Conservation (phyloP, 495 filamentous ascomycete species). For the Penicillium riverlandense region DNA sequence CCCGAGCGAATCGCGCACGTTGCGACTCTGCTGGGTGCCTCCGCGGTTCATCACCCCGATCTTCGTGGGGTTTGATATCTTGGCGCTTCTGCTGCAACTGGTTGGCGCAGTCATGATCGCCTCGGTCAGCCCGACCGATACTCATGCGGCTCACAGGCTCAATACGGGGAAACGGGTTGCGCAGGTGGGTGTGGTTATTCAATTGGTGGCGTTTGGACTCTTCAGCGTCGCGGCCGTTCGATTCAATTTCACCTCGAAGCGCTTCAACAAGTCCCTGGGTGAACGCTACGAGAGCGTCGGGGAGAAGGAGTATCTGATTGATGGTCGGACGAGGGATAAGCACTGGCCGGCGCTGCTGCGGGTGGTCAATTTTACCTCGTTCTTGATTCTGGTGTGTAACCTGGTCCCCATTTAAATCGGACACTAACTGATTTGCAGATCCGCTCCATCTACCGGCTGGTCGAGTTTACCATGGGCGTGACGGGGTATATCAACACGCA, state of each 20-base stretch:
- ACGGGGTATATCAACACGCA: constrained; percentile 43
- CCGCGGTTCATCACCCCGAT: constrained; percentile 30
- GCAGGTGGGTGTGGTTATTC: constrained; percentile 30
- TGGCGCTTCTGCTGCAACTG: constrained; percentile 22
- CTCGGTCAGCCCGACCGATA: constrained; percentile 14
- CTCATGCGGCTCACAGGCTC: constrained; percentile 18
- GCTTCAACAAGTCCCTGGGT: constrained; percentile 21
- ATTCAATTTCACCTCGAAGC: constrained; percentile 33
- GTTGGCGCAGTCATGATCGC: constrained; percentile 30
- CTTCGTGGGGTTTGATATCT: constrained; percentile 26
- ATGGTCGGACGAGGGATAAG: constrained; percentile 18
- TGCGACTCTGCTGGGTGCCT: constrained; percentile 37
- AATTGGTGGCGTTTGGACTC: constrained; percentile 35
- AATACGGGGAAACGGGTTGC: constrained; percentile 34
- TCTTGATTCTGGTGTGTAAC: constrained; percentile 46
- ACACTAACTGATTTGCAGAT: constrained; percentile 22
- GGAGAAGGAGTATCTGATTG: constrained; percentile 23
- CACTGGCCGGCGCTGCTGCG: constrained; percentile 46
- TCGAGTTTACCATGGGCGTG: constrained; percentile 53
- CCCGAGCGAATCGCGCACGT: constrained; percentile 28
- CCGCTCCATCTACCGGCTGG: constrained; percentile 52
- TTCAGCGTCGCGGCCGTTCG: constrained; percentile 32
- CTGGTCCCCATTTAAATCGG: not conserved
- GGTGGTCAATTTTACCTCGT: constrained; percentile 44
- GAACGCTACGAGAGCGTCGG: constrained; percentile 18